phyloP scores from a whole-genome alignment of 2,329 filamentous ascomycete species.

The Colletotrichum ledebouriae region DNA sequence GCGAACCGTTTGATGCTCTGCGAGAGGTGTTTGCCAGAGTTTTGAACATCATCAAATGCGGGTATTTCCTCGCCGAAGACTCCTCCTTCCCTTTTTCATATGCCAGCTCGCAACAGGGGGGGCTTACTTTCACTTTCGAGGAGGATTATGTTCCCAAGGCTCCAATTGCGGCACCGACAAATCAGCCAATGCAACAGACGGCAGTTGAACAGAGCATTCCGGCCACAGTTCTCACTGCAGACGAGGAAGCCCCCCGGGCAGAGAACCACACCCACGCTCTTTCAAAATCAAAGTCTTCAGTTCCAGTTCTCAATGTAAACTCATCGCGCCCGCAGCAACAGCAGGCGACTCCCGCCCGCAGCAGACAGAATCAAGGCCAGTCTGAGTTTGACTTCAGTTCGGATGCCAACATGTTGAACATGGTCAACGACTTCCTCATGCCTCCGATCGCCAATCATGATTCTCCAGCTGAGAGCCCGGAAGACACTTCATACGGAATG shows the following conservation, averaged over 20 bases:
- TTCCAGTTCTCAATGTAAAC: not conserved
- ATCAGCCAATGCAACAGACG: not conserved
- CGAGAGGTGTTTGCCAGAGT: constrained; percentile 56
- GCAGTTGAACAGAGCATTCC: not conserved
- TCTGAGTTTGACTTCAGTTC: constrained; percentile 45
- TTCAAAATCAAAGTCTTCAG: constrained; percentile 1
- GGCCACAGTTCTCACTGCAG: not conserved
- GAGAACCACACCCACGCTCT: not conserved
- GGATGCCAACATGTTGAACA: constrained; percentile 58
- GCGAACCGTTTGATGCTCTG: constrained; percentile 16
- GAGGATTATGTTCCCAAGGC: constrained; percentile 30
- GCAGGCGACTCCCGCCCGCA: constrained; percentile 31
- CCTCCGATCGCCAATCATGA: constrained; percentile 58
- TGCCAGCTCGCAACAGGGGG: constrained; percentile 20
- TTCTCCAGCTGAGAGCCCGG: constrained; percentile 49
- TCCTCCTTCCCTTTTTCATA: constrained; percentile 35
- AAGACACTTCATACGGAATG: constrained; percentile 68
- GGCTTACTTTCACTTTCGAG: constrained; percentile 34
- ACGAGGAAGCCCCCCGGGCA: constrained; percentile 1
- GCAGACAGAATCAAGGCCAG: constrained; percentile 12
- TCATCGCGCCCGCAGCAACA: constrained; percentile 18
- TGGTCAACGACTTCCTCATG: constrained; percentile 64
- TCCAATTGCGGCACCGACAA: not conserved
- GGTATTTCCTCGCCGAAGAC: constrained; percentile 59
- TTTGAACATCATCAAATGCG: constrained; percentile 63